Evolutionary conservation across 1,284 basidiomycete genomes (phyloP), one percentile per base, ranked within the genome.

Genomic region (Pisolithus thermaeus): DNA sequence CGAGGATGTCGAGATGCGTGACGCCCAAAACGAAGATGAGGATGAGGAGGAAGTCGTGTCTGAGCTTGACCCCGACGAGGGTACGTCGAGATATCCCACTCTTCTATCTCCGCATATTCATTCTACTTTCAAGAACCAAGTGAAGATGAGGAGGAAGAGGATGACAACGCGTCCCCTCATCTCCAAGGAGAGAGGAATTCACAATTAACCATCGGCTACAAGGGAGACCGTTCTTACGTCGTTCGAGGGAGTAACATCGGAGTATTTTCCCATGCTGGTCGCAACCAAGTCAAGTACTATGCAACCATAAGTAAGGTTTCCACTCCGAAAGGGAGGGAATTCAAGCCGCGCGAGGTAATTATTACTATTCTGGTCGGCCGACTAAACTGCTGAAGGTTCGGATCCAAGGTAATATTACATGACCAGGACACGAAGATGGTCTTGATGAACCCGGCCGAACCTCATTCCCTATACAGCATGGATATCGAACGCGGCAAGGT

Each of bases 381-480:
- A 30, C 20, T 35, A 28, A 28, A n/a, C 14, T 49, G 5, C 52
- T 68, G 47, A 66, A 23, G 12, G 28, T 27, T 35, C 2, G 11
- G 46, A 18, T 50, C 55, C 28, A 58, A 94, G 92, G 83, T 96
- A 65, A 98, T 99, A 95, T 75, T 98, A 35, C 96, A 99, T 68
- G 90, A 98, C 62, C 93, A 97, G 80, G 97, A 99, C 68, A 80
- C 84, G 35, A 92, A 93, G 71, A 95, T 99, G 93, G 76, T 99
- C 49, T 67, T 99, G 53, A 91, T 93, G 81, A 91, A 97, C 64
- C 87, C 92, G 1, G 66, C 70, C 36, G 85, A 94, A 50, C 81
- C 85, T 16, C 84, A 94, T 61, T 87, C 93, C 0, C 73, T 99
- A 36, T 98, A 86, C 73, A 86, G 79, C 59, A 86, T 99, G 81